A percentile compares a stretch with the other conserved stretches of the same genome.
Evolutionary conservation across 2,329 filamentous ascomycete species (phyloP).

Genomic region (Beauveria pseudobassiana): DNA sequence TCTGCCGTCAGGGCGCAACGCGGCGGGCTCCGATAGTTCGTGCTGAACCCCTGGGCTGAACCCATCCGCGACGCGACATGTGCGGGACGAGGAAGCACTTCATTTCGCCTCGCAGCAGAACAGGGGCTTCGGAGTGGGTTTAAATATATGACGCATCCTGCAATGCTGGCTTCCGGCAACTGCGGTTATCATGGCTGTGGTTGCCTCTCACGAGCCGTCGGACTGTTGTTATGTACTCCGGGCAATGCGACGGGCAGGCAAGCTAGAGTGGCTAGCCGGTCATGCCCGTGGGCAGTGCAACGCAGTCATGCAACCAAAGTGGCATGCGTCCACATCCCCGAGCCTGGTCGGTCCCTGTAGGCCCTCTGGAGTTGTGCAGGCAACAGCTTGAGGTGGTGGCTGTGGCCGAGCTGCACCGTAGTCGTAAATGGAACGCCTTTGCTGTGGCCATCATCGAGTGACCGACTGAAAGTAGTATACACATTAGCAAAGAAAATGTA

Average conservation of each 20-base stretch:
- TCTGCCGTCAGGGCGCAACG: not conserved
- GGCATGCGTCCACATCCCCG: not conserved
- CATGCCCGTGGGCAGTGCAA: not conserved
- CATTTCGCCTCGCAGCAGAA: not conserved
- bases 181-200: not conserved
- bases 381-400: not conserved
- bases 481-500: not conserved
- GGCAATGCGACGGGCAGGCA: not conserved
- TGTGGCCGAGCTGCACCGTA: not conserved
- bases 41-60: not conserved
- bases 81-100: not conserved
- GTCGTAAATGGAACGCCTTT: not conserved
- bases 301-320: not conserved
- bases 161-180: not conserved
- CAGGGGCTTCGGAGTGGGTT: not conserved
- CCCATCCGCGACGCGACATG: not conserved
- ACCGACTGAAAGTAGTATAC: not conserved
- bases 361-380: not conserved
- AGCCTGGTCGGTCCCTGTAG: not conserved
- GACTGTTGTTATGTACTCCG: not conserved
- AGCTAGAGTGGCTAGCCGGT: not conserved
- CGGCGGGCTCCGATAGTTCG: not conserved
- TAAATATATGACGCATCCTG: not conserved
- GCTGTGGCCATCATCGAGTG: not conserved
- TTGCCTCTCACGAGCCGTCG: not conserved